Evolutionary conservation across 129 eudicot species (phyloP).

Genomic region (Calendula officinalis): DNA sequence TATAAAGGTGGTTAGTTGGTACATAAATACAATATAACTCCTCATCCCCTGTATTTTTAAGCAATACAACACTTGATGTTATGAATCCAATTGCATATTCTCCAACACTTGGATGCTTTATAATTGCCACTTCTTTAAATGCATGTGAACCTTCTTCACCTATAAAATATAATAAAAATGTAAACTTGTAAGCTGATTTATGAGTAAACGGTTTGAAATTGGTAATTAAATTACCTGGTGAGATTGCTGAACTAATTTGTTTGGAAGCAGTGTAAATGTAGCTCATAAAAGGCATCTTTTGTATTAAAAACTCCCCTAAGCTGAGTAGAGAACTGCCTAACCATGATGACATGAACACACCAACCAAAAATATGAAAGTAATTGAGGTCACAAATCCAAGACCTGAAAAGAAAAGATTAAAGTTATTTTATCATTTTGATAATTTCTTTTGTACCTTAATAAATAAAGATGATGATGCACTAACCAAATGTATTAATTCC

Average conservation of each 20-base stretch:
- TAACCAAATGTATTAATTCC: slow-evolving; percentile 77
- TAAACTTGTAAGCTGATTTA: neutral
- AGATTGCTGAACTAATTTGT: slow-evolving; percentile 76
- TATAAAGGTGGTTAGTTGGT: slow-evolving; percentile 83
- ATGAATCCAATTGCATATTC: slow-evolving; percentile 84
- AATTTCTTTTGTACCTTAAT: neutral
- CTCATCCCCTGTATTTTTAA: slow-evolving; percentile 57
- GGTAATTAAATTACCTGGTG: slow-evolving; percentile 48
- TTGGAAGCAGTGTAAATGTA: slow-evolving; percentile 74
- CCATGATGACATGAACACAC: slow-evolving; percentile 86
- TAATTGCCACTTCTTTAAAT: slow-evolving; percentile 83
- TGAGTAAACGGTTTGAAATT: neutral
- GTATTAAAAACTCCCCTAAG: slow-evolving; percentile 75
- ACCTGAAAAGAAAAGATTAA: slow-evolving; percentile 35
- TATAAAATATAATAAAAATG: too few species aligned
- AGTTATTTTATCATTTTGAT: neutral
- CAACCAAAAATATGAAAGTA: slow-evolving; percentile 73
- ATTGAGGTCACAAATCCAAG: slow-evolving; percentile 74
- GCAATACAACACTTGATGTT: slow-evolving; percentile 62
- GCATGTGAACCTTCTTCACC: slow-evolving; percentile 51
- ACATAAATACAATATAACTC: slow-evolving; percentile 77
- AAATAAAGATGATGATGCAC: slow-evolving; percentile 25
- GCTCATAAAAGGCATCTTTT: slow-evolving; percentile 70
- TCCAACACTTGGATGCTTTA: slow-evolving; percentile 69
- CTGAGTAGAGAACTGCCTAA: slow-evolving; percentile 64